These are phyloP conservation scores for Ganoderma meredithae DNA, from an alignment of 1,284 basidiomycete species.

Conservation along the genomic window DNA sequence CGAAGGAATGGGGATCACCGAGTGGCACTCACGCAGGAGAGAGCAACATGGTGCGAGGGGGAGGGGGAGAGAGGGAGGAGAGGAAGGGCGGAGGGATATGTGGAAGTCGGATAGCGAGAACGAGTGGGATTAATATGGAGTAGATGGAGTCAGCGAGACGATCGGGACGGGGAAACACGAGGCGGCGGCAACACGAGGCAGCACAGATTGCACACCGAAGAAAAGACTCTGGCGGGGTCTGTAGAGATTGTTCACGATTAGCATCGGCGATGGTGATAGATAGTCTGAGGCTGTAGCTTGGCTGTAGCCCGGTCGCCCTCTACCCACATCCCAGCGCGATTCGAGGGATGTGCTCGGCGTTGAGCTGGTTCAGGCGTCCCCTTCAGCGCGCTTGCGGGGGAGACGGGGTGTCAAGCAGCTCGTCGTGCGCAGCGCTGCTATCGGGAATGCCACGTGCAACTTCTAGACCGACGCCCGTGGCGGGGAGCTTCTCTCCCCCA, in stretches of 20 bases:
- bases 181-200: constrained; percentile 37
- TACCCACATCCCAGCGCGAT: constrained; percentile 24
- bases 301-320: constrained; percentile 23
- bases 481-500: neutral
- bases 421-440: constrained; percentile 5
- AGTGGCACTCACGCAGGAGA: constrained; percentile 74
- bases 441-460: constrained; percentile 8
- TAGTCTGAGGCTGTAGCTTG: constrained; percentile 23
- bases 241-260: constrained; percentile 26
- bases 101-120: constrained; percentile 15
- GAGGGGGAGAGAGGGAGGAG: constrained; percentile 21
- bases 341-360: neutral
- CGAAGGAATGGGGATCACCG: constrained; percentile 27
- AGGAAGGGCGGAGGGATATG: constrained; percentile 17
- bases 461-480: neutral
- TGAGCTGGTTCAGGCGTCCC: neutral
- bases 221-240: constrained; percentile 17
- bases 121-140: constrained; percentile 20
- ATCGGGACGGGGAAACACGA: constrained; percentile 38
- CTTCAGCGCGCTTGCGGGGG: neutral
- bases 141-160: constrained; percentile 34
- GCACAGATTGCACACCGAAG: constrained; percentile 25
- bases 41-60: constrained; percentile 62
- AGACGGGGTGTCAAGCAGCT: neutral
- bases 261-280: constrained; percentile 32